Evolutionary conservation across 306 rosid species (phyloP), one percentile per base, ranked within the genome.

Genomic region (Glycyrrhiza uralensis): DNA sequence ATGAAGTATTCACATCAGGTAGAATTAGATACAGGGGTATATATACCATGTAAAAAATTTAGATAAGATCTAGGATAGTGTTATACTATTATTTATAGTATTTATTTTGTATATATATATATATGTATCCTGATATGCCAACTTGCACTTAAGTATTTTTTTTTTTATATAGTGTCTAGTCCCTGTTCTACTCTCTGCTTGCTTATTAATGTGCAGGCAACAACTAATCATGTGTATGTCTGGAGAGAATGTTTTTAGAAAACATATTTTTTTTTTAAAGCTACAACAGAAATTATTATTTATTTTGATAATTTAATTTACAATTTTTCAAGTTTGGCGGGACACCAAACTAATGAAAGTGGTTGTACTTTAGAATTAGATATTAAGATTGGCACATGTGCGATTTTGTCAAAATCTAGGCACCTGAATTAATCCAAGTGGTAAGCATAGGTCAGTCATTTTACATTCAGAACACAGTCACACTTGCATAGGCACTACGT

Each of bases 401-500:
- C n/a, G n/a, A n/a, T n/a, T n/a, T n/a, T n/a, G n/a, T n/a, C n/a
- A n/a, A n/a, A n/a, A n/a, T n/a, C n/a, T n/a, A n/a, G n/a, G n/a
- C n/a, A n/a, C n/a, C n/a, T n/a, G n/a, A n/a, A n/a, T n/a, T n/a
- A n/a, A n/a, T 30, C 35, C 6, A 30, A 6, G 35, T 47, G 35
- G 35, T 47, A 6, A 18, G 71, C 15, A 62, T n/a, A n/a, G n/a
- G 44, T 63, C 18, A 62, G 42, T 7, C 18, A 14, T n/a, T 17
- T 33, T 17, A 57, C 71, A 41, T 4, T 75, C 68, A 66, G 10
- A 41, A 75, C 59, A 57, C 71, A 79, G 66, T 73, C 83, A 73
- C 59, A 66, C 35, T 56, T 36, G 72, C 76, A 74, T 60, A 61
- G 60, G 5, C 15, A 29, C 80, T 80, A 50, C 80, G 80, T 80